Evolutionary conservation across 306 rosid species (phyloP).

Genomic region (Dicorynia guianensis): DNA sequence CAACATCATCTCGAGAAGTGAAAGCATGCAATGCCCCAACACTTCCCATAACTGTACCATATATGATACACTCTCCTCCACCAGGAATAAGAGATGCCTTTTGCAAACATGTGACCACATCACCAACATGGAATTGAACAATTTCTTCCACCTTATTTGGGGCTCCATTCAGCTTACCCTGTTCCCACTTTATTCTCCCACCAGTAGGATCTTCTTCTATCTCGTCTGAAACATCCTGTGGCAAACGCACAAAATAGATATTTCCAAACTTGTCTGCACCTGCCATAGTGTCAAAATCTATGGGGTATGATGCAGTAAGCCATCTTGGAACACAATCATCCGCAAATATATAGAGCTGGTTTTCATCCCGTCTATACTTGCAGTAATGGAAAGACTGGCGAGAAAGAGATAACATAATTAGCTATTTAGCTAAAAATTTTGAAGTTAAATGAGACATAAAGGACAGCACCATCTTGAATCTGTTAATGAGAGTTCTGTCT

Average conservation of each 20-base stretch:
- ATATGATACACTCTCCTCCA: slow-evolving; percentile 90
- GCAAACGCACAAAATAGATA: slow-evolving; percentile 83
- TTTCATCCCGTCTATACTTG: slow-evolving; percentile 95
- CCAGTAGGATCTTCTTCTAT: slow-evolving; percentile 99
- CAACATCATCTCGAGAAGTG: slow-evolving; percentile 96
- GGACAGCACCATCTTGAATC: slow-evolving; percentile 10
- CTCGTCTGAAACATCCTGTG: slow-evolving; percentile 95
- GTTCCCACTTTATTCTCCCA: slow-evolving; percentile 97
- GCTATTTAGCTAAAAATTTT: slow-evolving; percentile 29
- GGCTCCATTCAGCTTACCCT: slow-evolving; percentile 95
- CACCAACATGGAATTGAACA: slow-evolving; percentile 90
- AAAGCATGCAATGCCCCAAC: slow-evolving; percentile 93
- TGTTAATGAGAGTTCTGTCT: slow-evolving; percentile 13
- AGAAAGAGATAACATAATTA: slow-evolving; percentile 37
- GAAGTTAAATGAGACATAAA: not conserved
- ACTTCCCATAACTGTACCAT: slow-evolving; percentile 97
- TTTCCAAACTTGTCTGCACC: slow-evolving; percentile 99
- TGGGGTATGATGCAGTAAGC: slow-evolving; percentile 91
- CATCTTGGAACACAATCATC: slow-evolving; percentile 99
- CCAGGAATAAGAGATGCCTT: slow-evolving; percentile 98
- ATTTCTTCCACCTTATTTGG: slow-evolving; percentile 97
- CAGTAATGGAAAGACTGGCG: slow-evolving; percentile 99
- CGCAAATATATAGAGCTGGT: slow-evolving; percentile 91
- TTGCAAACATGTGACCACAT: slow-evolving; percentile 80
- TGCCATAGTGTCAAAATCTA: slow-evolving; percentile 99